Percentiles rank a stretch among this genome's conserved stretches.
Conservation (phyloP, 2,329 filamentous ascomycete species). For the Periconia sp. region DNA sequence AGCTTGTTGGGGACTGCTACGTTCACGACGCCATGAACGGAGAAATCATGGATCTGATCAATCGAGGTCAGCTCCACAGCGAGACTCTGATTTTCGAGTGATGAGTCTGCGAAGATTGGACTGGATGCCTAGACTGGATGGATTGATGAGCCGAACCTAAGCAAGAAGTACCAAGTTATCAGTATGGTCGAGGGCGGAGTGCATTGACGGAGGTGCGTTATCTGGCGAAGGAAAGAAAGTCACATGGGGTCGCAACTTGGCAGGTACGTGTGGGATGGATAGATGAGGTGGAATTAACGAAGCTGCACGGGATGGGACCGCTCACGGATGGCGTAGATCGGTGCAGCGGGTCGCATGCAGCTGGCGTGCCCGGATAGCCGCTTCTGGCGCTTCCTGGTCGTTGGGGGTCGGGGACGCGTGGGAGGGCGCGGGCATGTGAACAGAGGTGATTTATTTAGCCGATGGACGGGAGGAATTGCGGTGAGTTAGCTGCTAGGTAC, state of each 20-base stretch:
- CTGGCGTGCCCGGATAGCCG: conserved; percentile 13
- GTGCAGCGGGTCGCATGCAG: conserved; percentile 12
- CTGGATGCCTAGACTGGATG: too few species aligned
- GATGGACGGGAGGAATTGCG: conserved; percentile 4
- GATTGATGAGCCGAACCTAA: too few species aligned
- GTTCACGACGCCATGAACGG: conserved; percentile 12
- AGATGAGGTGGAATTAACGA: conserved; percentile 15
- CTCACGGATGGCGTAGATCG: conserved; percentile 17
- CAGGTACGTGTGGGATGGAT: conserved; percentile 19
- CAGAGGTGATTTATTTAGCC: conserved; percentile 12
- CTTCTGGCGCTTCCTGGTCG: conserved; percentile 6
- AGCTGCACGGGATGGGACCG: conserved; percentile 15
- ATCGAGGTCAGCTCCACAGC: too few species aligned
- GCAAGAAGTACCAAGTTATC: too few species aligned
- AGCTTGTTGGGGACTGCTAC: conserved; percentile 5
- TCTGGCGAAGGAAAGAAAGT: too few species aligned
- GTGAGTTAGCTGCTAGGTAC: not conserved
- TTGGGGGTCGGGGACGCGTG: not conserved
- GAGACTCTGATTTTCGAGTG: too few species aligned
- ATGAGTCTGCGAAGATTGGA: too few species aligned
- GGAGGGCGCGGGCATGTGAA: conserved; percentile 17
- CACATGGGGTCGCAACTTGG: conserved; percentile 4
- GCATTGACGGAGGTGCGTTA: conserved; percentile 2
- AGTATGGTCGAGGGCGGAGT: too few species aligned
- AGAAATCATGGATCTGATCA: conserved; percentile 1